Evolutionary conservation across 768 basidiomycete species (phyloP), one percentile per base, ranked within the genome.

Genomic region (Guyanaporus albipodus): DNA sequence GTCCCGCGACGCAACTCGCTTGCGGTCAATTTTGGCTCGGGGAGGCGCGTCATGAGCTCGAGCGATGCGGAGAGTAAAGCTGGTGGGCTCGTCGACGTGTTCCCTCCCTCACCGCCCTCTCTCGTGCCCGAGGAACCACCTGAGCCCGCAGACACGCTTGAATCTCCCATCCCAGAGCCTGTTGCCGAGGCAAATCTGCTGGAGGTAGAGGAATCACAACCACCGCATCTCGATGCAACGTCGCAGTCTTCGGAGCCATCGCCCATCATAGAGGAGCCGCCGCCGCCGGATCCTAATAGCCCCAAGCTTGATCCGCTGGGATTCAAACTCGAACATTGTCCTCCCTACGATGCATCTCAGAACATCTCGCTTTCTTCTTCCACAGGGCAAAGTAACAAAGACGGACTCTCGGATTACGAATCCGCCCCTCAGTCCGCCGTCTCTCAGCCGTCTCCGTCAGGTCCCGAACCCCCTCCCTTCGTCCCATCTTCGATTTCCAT

Each of bases 1-100:
- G 35, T 1, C 57, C 43, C n/a, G 1, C 59, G 64, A 31, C 64
- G 64, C 33, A 67, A 67, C 40, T 67, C 66, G 40, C 39, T 66
- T 12, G 61, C 66, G 15, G 37, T 56, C 35, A 48, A 49, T 15
- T 56, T 66, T 50, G 54, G 52, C 6, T 46, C 57, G 24, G 54
- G 40, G n/a, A 52, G 50, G 52, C 61, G 55, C 26, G 59, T 42
- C 31, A 27, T 52, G 48, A 60, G 52, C 36, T n/a, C 44, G 23
- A 50, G 48, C 8, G 52, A 50, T 24, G 49, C 36, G 3, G 54
- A 51, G 14, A 36, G 8, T 24, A n/a, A 6, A 4, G 32, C 8
- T 11, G 12, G 6, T 6, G 46, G 50, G 35, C 36, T 33, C 0
- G 27, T 31, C 44, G 56, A 55, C 29, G 43, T 38, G 18, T 41